Conservation (phyloP, 169 alveolate genomes). For the Plasmodium falciparum region DNA sequence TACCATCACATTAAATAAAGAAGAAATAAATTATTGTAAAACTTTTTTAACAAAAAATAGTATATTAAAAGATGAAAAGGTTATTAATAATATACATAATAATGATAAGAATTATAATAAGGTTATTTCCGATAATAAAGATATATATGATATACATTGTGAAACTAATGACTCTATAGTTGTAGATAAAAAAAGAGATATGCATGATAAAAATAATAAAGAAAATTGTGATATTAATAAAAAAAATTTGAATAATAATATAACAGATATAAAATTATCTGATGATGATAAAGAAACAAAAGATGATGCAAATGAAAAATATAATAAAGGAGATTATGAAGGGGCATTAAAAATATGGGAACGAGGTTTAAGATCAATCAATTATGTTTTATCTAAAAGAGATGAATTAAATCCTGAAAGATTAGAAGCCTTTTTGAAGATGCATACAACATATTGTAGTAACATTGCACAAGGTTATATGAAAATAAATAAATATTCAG, state of each 20-base stretch:
- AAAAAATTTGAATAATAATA: neutral
- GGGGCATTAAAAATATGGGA: slow-evolving; percentile 66
- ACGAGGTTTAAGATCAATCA: slow-evolving; percentile 59
- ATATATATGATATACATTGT: neutral
- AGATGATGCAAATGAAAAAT: slow-evolving; percentile 76
- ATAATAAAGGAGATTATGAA: slow-evolving; percentile 62
- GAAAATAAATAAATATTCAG: slow-evolving; percentile 64
- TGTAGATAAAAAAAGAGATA: neutral
- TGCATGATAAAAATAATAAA: neutral
- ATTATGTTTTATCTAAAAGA: slow-evolving; percentile 66
- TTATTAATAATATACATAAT: too few species aligned
- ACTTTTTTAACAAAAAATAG: neutral
- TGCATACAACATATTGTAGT: slow-evolving; percentile 68
- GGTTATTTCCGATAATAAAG: neutral
- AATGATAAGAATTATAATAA: slow-evolving; percentile 3
- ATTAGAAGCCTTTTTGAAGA: slow-evolving; percentile 21
- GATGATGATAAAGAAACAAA: slow-evolving; percentile 58
- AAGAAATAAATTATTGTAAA: slow-evolving; percentile 10
- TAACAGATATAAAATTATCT: neutral
- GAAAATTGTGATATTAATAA: slow-evolving; percentile 13
- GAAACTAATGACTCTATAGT: too few species aligned
- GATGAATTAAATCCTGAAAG: slow-evolving; percentile 54
- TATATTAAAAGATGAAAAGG: neutral
- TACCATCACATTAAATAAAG: slow-evolving; percentile 2
- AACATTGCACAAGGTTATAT: slow-evolving; percentile 74